A percentile compares a stretch with the other conserved stretches of the same genome.
These are phyloP conservation scores for Rhytidiadelphus loreus DNA, from an alignment of 225 moss, liverwort and hornwort species.

Conservation along the genomic window DNA sequence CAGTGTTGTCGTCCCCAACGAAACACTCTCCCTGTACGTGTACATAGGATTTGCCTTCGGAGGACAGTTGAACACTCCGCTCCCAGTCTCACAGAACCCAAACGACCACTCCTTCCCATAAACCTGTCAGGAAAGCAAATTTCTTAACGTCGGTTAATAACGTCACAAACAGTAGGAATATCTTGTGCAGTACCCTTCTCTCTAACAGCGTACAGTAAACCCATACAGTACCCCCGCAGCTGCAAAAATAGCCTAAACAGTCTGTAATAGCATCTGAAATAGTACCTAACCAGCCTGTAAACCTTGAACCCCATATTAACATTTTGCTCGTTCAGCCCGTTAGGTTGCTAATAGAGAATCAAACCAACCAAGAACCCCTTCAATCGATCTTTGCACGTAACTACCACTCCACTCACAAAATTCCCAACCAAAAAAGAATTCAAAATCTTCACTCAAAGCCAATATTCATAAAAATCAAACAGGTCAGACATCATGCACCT, in stretches of 20 bases:
- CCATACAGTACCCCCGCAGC: background rate
- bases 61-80: constrained; percentile 84
- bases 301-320: background rate
- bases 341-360: background rate
- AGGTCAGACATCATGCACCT: background rate
- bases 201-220: background rate
- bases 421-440: background rate
- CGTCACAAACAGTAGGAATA: background rate
- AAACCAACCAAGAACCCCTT: background rate
- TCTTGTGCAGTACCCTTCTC: background rate
- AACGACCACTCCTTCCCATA: constrained; percentile 95
- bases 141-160: background rate
- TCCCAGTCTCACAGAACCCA: constrained; percentile 86
- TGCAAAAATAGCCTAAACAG: background rate
- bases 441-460: background rate
- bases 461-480: background rate
- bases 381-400: background rate
- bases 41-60: constrained; percentile 93
- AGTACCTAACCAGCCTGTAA: background rate
- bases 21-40: constrained; percentile 77
- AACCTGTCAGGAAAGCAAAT: constrained; percentile 30
- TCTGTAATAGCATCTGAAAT: background rate
- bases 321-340: background rate
- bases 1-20: constrained; percentile 56
- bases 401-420: background rate